These are phyloP conservation scores for Hanseniaspora taiwanica DNA, from an alignment of 805 yeast genomes.

Conservation along the genomic window DNA sequence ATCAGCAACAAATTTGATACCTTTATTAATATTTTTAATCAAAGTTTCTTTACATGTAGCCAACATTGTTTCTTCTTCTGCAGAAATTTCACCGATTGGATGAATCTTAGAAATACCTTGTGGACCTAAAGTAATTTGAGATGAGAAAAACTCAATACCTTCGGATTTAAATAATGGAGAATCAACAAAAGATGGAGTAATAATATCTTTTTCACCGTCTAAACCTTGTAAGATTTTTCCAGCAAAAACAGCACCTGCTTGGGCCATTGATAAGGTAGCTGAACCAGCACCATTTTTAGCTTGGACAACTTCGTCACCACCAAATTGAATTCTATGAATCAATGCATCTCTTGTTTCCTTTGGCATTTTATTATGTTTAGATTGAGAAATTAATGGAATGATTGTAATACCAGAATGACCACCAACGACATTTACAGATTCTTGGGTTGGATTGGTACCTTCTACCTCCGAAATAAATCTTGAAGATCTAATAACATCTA, in stretches of 20 bases:
- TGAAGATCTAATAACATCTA: slow-evolving; percentile 82
- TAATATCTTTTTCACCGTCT: slow-evolving; percentile 48
- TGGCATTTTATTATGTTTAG: slow-evolving; percentile 53
- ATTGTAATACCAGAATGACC: slow-evolving; percentile 97
- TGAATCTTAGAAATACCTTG: slow-evolving; percentile 79
- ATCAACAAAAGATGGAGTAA: slow-evolving; percentile 63
- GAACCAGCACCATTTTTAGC: slow-evolving; percentile 93
- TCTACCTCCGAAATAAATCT: slow-evolving; percentile 52
- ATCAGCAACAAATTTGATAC: slow-evolving; percentile 70
- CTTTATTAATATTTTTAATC: slow-evolving; percentile 85
- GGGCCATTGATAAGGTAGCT: slow-evolving; percentile 88
- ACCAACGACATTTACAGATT: slow-evolving; percentile 80
- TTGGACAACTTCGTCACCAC: slow-evolving; percentile 91
- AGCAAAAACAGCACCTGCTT: slow-evolving; percentile 73
- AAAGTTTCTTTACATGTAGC: slow-evolving; percentile 77
- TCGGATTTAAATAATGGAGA: slow-evolving; percentile 71
- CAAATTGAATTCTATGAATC: slow-evolving; percentile 84
- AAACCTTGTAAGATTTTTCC: slow-evolving; percentile 51
- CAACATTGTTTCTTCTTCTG: slow-evolving; percentile 76
- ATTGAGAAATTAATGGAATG: slow-evolving; percentile 83
- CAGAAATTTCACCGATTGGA: slow-evolving; percentile 57
- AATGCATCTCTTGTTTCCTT: slow-evolving; percentile 54
- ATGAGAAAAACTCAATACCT: slow-evolving; percentile 94
- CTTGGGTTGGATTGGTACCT: slow-evolving; percentile 56
- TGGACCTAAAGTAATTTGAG: slow-evolving; percentile 86